These are phyloP conservation scores for Strigomonas culicis DNA, from an alignment of 208 protist species.

Conservation along the genomic window DNA sequence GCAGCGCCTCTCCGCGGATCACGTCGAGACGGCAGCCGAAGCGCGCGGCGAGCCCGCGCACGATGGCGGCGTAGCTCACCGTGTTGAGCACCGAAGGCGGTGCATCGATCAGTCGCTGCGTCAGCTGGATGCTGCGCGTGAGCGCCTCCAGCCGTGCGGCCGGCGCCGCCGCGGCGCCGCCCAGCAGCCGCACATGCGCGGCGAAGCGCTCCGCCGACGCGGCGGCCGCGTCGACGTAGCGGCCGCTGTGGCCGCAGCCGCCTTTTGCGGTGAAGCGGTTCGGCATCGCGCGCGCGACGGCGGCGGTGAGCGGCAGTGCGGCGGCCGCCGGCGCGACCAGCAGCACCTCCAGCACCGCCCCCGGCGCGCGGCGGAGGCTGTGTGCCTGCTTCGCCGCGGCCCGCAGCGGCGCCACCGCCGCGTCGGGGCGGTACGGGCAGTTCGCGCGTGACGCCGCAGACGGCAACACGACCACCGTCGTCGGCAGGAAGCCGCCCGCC, in stretches of 20 bases:
- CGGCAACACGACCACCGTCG: conserved; percentile 49
- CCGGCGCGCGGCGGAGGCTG: neutral
- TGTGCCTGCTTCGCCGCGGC: neutral
- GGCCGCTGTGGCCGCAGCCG: conserved; percentile 25
- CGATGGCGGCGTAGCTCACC: conserved; percentile 65
- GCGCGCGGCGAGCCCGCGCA: conserved; percentile 36
- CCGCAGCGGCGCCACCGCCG: conserved; percentile 28
- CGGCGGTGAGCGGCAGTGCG: conserved; percentile 38
- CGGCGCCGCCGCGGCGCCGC: conserved; percentile 14
- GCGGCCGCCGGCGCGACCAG: conserved; percentile 34
- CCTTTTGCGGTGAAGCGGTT: conserved; percentile 53
- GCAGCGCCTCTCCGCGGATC: conserved; percentile 73
- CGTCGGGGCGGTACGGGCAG: conserved; percentile 64
- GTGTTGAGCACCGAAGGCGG: conserved; percentile 74
- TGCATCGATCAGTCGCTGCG: conserved; percentile 80
- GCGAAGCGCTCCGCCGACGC: conserved; percentile 42
- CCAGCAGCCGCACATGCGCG: conserved; percentile 28
- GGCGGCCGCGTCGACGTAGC: conserved; percentile 13
- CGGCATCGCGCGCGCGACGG: conserved; percentile 38
- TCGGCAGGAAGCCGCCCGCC: conserved; percentile 20
- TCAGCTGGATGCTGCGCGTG: conserved; percentile 66
- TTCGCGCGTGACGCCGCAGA: conserved; percentile 54
- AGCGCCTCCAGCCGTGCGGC: conserved; percentile 45
- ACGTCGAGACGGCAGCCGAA: conserved; percentile 42
- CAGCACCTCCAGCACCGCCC: conserved; percentile 47